Evolutionary conservation across 352 stramenopile species (phyloP).

Genomic region (Halophytophthora batemanensis): DNA sequence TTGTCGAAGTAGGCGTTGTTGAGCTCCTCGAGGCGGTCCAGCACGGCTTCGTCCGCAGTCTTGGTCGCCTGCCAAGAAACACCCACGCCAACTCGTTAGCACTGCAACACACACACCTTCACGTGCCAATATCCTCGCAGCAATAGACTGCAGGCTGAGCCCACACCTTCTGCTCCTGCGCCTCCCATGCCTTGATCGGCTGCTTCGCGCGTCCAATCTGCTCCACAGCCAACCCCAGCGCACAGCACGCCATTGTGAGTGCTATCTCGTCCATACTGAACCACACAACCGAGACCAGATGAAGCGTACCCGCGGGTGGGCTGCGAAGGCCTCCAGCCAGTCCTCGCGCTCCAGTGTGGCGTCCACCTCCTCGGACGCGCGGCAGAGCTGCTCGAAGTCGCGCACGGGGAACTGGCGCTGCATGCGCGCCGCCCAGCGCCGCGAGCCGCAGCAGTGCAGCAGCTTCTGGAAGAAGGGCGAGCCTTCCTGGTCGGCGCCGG

Average conservation of each 20-base stretch:
- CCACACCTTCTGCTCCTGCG: constrained; percentile 64
- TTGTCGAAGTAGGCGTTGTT: constrained; percentile 69
- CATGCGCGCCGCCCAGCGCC: constrained; percentile 44
- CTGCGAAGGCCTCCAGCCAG: constrained; percentile 70
- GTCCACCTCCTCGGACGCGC: constrained; percentile 41
- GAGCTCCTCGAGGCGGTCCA: constrained; percentile 61
- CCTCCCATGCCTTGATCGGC: constrained; percentile 68
- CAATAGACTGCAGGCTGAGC: neutral
- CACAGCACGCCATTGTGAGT: neutral
- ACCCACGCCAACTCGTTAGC: neutral
- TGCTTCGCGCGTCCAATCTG: constrained; percentile 70
- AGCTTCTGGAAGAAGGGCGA: constrained; percentile 38
- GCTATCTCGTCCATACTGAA: no score
- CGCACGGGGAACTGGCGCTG: constrained; percentile 33
- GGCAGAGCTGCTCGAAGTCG: constrained; percentile 39
- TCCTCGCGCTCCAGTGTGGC: constrained; percentile 36
- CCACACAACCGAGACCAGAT: neutral
- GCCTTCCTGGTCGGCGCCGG: constrained; percentile 9
- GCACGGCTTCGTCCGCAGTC: constrained; percentile 36
- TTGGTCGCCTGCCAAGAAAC: constrained; percentile 41
- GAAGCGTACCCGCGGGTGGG: constrained; percentile 50
- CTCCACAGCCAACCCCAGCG: neutral
- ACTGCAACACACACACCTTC: no score
- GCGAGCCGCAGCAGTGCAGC: constrained; percentile 65
- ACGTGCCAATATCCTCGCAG: no score